These are phyloP conservation scores for Colletotrichum graminicola DNA, from an alignment of 2,329 filamentous ascomycete genomes.

Conservation along the genomic window DNA sequence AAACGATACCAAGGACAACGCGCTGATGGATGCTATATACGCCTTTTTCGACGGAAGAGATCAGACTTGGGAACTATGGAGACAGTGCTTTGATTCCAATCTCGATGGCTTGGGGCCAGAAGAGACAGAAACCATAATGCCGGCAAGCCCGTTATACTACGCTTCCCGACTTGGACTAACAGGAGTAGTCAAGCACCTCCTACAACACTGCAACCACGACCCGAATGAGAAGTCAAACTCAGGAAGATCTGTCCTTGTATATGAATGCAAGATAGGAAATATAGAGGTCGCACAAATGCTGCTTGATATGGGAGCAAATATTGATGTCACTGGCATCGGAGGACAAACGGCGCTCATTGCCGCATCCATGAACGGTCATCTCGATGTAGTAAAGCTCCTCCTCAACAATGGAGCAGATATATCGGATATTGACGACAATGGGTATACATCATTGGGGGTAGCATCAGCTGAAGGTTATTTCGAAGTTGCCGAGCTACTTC, in stretches of 20 bases:
- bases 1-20: neutral
- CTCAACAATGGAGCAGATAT: neutral
- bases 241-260: neutral
- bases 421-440: no score
- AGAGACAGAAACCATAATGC: neutral
- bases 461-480: neutral
- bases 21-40: neutral
- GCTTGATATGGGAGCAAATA: slow-evolving; percentile 10
- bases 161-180: neutral
- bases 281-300: slow-evolving; percentile 29
- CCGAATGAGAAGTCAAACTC: neutral
- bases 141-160: slow-evolving; percentile 10
- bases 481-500: slow-evolving; percentile 18
- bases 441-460: neutral
- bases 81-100: neutral
- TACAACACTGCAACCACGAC: neutral
- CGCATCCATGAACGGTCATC: neutral
- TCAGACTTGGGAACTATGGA: neutral
- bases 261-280: neutral
- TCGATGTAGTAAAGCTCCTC: slow-evolving; percentile 1
- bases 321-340: neutral
- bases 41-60: neutral
- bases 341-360: slow-evolving; percentile 3
- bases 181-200: neutral
- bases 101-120: no score